These are phyloP conservation scores for Symbiodinium pilosum DNA, from an alignment of 73 alveolate genomes.

Conservation along the genomic window DNA sequence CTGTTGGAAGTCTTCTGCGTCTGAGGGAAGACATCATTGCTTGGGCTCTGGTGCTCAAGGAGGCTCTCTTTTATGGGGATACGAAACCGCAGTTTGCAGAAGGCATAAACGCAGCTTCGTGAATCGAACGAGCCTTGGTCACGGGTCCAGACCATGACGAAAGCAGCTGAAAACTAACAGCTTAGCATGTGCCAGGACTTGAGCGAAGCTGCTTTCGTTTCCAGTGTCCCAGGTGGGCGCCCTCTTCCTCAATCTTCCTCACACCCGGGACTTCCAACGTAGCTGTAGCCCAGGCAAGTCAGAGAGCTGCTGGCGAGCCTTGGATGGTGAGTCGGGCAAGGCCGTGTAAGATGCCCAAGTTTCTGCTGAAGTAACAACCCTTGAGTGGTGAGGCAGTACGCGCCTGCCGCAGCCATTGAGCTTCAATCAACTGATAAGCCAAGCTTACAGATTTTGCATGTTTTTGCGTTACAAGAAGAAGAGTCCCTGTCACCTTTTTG, in stretches of 20 bases:
- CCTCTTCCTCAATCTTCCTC: background rate
- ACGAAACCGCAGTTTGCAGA: too few relatives aligned
- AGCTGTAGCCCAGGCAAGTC: constrained; percentile 45
- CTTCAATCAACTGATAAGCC: too few relatives aligned
- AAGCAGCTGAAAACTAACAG: background rate
- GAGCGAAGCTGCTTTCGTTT: background rate
- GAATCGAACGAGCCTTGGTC: too few relatives aligned
- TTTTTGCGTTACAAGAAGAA: too few relatives aligned
- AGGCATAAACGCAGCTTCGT: too few relatives aligned
- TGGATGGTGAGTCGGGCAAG: constrained; percentile 66
- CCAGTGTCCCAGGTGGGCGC: background rate
- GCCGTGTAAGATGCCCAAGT: too few relatives aligned
- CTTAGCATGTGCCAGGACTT: background rate
- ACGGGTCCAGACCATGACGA: too few relatives aligned
- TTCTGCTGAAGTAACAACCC: too few relatives aligned
- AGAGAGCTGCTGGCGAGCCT: constrained; percentile 70
- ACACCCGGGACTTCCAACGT: background rate
- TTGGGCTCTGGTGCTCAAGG: constrained; percentile 75
- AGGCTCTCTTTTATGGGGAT: background rate
- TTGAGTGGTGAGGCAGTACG: too few relatives aligned
- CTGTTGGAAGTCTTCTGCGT: background rate
- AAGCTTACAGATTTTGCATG: too few relatives aligned
- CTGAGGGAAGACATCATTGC: constrained; percentile 54
- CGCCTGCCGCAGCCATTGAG: too few relatives aligned
- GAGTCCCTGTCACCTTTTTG: too few relatives aligned